Base-by-base conservation (phyloP, 768 basidiomycete genomes). In the Rhizopogon vulgaris region DNA sequence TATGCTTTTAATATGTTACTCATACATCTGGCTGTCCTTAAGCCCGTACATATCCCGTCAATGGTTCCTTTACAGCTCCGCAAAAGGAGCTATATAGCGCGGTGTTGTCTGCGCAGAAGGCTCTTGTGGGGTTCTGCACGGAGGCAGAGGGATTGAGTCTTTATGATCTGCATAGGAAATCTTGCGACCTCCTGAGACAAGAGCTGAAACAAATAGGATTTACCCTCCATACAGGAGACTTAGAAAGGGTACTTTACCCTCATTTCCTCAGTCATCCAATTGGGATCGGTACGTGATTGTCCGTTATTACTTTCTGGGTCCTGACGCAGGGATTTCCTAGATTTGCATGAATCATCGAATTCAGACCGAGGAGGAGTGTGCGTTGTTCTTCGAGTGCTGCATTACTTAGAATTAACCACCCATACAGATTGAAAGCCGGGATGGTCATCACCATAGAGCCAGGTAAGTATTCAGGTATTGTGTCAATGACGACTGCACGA, bases 371-470 rank as follows among this genome's bases (percentile, higher is more conserved):
- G 71, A 51, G 76, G 71, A 18, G 66, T 71, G 84, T 83, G 61
- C 60, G 83, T 68, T 41, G 10, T 24, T 39, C 41, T 55, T 17
- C 32, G 37, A 42, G 18, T 47, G 27, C 30, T 41, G 41, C 15
- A 10, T 52, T 56, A 43, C 52, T 28, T 49, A 40, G 46, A 28
- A 39, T 14, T 18, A 39, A 38, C 49, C 18, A 39, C 45, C 54
- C 30, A 22, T 24, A 4, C 32, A 34, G 92, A 24, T 65, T 97
- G 51, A 77, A 83, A 55, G 76, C 77, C 6, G 94, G 94, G 0
- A 96, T 93, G 83, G 90, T 96, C 6, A 82, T 96, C 40, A 96
- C 94, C 1, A 78, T 97, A 53, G 94, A 96, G 62, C 92, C 91
- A 53, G 90, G 87, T 83, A 58, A 45, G 68, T 57, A 48, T 30